phyloP scores from a whole-genome alignment of 176 grass and related monocot species.

The Triticum timopheevii region DNA sequence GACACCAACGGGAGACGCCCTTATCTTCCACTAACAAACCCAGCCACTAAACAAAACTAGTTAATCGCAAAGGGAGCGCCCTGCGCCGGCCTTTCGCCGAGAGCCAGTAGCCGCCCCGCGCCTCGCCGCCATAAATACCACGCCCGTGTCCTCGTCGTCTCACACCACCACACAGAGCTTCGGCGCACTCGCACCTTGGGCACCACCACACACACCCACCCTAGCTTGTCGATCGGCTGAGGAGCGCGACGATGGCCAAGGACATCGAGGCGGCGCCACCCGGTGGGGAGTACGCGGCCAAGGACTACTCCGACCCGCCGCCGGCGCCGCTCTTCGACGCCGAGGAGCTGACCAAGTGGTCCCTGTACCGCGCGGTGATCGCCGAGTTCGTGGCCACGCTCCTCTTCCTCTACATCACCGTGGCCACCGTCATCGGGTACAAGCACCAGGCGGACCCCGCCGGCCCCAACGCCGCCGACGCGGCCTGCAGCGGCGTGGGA shows the following conservation, averaged over 20 bases:
- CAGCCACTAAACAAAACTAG: slow-evolving; percentile 27
- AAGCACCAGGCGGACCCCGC: slow-evolving; percentile 68
- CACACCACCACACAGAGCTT: slow-evolving; percentile 8
- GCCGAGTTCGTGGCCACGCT: slow-evolving; percentile 89
- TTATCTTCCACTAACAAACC: slow-evolving; percentile 38
- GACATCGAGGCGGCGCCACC: slow-evolving; percentile 52
- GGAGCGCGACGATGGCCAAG: slow-evolving; percentile 44
- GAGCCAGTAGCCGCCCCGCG: slow-evolving; percentile 25
- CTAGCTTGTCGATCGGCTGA: background rate
- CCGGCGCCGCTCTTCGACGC: slow-evolving; percentile 69
- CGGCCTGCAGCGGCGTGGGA: slow-evolving; percentile 77
- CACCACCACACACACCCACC: background rate
- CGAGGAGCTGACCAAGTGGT: slow-evolving; percentile 84
- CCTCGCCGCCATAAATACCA: slow-evolving; percentile 54
- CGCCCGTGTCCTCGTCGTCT: slow-evolving; percentile 29
- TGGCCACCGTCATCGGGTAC: slow-evolving; percentile 88
- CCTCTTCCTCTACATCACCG: slow-evolving; percentile 87
- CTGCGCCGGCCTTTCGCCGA: slow-evolving; percentile 32
- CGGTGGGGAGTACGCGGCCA: slow-evolving; percentile 49
- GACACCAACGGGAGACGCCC: slow-evolving; percentile 5
- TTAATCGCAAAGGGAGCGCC: slow-evolving; percentile 27
- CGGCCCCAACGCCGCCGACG: slow-evolving; percentile 31
- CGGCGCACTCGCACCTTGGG: background rate
- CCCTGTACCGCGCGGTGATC: slow-evolving; percentile 82
- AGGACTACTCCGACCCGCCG: slow-evolving; percentile 87